Percentiles rank a stretch among this genome's conserved stretches.
phyloP scores from a whole-genome alignment of 306 rosid species.

The Canavalia ensiformis region DNA sequence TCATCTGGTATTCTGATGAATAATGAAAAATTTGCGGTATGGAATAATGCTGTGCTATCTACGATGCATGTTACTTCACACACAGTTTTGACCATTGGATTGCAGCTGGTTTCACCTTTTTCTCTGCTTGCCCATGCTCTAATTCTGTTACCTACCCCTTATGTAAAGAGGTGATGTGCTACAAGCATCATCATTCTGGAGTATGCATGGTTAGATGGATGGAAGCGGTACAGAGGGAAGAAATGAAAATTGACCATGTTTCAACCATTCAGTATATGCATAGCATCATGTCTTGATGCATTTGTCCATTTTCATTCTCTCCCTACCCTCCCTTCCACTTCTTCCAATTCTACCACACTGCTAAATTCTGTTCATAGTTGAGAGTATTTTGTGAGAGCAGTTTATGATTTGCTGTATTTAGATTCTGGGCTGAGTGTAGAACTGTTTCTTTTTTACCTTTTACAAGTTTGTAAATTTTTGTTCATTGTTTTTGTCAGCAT shows the following conservation, averaged over 20 bases:
- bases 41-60: conserved; percentile 12
- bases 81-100: not conserved
- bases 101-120: conserved; percentile 10
- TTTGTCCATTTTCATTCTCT: conserved; percentile 30
- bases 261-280: conserved; percentile 28
- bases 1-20: not conserved
- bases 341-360: not conserved
- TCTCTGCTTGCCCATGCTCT: not conserved
- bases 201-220: not conserved
- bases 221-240: conserved; percentile 16
- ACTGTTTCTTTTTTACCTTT: conserved; percentile 19
- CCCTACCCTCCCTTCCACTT: not conserved
- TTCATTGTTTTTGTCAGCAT: conserved; percentile 58
- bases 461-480: not conserved
- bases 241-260: conserved; percentile 29
- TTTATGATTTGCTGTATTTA: conserved; percentile 28
- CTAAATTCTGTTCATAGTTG: conserved; percentile 30
- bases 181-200: not conserved
- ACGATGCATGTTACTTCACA: not conserved
- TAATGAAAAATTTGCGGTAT: conserved; percentile 16
- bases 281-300: conserved; percentile 8
- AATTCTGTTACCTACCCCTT: not conserved
- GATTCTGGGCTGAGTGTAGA: conserved; percentile 12
- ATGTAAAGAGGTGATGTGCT: not conserved
- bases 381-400: conserved; percentile 25